Conservation (phyloP, 306 rosid genomes). For the Herpetospermum pedunculosum region DNA sequence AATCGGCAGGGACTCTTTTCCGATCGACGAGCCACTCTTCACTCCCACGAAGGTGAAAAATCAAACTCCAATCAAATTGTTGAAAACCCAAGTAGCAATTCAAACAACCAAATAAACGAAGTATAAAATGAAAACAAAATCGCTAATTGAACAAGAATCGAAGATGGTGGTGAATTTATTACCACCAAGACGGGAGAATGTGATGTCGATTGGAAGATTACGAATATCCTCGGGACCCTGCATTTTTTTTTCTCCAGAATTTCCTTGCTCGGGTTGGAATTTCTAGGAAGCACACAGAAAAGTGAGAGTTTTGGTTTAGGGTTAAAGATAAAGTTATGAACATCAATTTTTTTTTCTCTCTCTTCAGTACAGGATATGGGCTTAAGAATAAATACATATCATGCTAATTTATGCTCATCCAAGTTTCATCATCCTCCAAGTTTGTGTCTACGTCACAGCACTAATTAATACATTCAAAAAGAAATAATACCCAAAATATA, state of each 20-base stretch:
- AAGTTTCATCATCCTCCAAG: too few species aligned
- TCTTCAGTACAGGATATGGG: too few species aligned
- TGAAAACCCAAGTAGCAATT: not conserved
- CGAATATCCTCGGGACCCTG: conserved; percentile 57
- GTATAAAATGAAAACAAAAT: not conserved
- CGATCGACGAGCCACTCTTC: conserved; percentile 94
- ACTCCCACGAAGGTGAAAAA: not conserved
- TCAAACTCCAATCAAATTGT: conserved; percentile 9
- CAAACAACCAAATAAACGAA: not conserved
- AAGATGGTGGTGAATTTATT: not conserved
- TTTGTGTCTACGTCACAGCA: too few species aligned
- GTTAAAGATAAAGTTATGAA: not conserved
- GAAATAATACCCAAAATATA: too few species aligned
- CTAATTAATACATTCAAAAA: too few species aligned
- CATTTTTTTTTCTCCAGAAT: conserved; percentile 39
- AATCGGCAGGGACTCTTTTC: conserved; percentile 72
- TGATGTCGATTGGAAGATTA: conserved; percentile 76
- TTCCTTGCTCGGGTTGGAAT: not conserved
- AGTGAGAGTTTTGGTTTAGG: not conserved
- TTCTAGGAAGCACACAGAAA: not conserved
- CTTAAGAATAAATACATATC: too few species aligned
- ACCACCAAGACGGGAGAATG: conserved; percentile 96
- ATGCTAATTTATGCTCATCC: too few species aligned
- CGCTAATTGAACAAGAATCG: not conserved
- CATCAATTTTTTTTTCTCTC: too few species aligned